Conservation (phyloP, 257 asterid species). For the Solanum chaucha region DNA sequence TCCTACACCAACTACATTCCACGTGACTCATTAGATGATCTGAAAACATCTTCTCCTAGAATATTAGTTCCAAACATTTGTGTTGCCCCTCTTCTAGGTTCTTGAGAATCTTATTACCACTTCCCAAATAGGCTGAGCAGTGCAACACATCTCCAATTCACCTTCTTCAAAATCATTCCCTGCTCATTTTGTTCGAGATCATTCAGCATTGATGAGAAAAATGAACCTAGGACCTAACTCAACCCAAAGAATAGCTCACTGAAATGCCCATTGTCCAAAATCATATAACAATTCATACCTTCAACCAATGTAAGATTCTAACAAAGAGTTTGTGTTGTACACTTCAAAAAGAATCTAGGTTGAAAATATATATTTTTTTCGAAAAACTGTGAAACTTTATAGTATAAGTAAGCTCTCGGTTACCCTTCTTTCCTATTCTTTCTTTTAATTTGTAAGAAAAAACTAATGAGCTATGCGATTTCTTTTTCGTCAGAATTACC, state of each 20-base stretch:
- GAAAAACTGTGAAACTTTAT: background rate
- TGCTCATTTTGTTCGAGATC: background rate
- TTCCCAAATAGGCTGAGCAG: background rate
- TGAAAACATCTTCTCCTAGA: background rate
- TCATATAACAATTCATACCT: background rate
- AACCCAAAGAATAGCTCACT: background rate
- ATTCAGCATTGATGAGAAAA: background rate
- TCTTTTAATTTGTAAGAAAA: background rate
- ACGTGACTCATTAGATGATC: background rate
- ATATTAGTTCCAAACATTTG: background rate
- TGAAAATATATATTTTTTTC: background rate
- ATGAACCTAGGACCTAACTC: background rate
- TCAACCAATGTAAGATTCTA: background rate
- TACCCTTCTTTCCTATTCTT: background rate
- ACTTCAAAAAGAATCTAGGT: background rate
- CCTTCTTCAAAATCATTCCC: background rate
- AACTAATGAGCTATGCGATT: background rate
- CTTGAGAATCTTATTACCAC: background rate
- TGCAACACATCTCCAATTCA: background rate
- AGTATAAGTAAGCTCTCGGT: background rate
- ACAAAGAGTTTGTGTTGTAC: background rate
- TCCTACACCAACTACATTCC: background rate
- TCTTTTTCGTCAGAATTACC: background rate
- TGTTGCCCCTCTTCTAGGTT: background rate
- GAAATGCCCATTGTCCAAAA: background rate